Base-by-base conservation (phyloP, 2,329 filamentous ascomycete species). In the Talaromyces amestolkiae region DNA sequence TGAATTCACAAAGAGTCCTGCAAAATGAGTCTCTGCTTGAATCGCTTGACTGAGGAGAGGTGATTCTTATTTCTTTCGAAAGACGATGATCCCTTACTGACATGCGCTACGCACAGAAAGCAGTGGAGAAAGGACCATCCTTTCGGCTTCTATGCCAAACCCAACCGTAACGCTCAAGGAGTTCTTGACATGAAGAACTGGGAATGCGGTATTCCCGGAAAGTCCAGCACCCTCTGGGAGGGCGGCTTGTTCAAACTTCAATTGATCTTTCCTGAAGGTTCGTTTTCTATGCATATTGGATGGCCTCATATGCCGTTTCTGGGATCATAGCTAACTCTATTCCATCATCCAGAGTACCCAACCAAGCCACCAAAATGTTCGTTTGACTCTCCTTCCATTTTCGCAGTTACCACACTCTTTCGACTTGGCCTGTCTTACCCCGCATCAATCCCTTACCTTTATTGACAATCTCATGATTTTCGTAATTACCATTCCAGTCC, bases 341-440 rank as follows among this genome's bases (percentile, higher is more conserved):
- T 65, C 37, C 56, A 64, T 41, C 54, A 39, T 69, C 69, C 73
- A 97, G 95, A 99, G 75, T 99, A 99, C 78, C 95, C 95, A 17
- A 99, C 96, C 61, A 99, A 99, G 80, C 95, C 95, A 37, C 95
- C 95, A 1, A 99, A 99, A 82, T 99, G 95, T 97, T 87, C 79
- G 90, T 82, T 54, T n/a, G 47, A 17, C 10, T 31, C 33, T 43
- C 24, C 11, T 22, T 41, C 27, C 17, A 9, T 27, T 31, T 19
- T 17, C 15, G 47, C 27, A n/a, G 8, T 59, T 45, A n/a, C 22
- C 39, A 13, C 3, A n/a, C 3, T 19, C 7, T 59, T 59, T 41
- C 15, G 15, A 41, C 27, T 43, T 13, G 15, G 39, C 56, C 56
- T 45, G 7, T 15, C 15, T n/a, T 47, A 49, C 37, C 51, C 27